Base-by-base conservation (phyloP, 2,329 filamentous ascomycete species). In the Pestalotiopsis sp. region DNA sequence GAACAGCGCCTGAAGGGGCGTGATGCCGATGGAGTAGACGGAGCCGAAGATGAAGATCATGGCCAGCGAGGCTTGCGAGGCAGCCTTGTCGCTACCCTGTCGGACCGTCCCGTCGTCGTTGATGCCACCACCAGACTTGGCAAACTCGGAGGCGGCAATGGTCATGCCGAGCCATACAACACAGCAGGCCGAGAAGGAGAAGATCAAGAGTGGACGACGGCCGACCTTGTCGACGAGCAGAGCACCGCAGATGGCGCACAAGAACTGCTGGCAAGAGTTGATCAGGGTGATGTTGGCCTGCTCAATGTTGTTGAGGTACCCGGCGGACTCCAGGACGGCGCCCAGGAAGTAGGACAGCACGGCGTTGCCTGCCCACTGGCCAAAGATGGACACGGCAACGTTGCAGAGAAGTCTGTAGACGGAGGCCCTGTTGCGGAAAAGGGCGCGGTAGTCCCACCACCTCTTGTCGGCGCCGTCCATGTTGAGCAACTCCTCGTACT, bases 31-130 rank as follows among this genome's bases (percentile, higher is more conserved):
- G 1, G 83, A 85, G 77, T 83, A 89, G 36, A 85, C 80, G 68
- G 85, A 83, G 1, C 84, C 84, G 69, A 87, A 87, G 52, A 89
- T 78, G 77, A 87, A 89, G 65, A 88, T 84, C 73, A 87, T 84
- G 25, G 84, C 85, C 14, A 88, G 76, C 6, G 83, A 80, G 0
- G 84, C 85, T 57, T 83, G 81, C 25, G 82, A 82, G 1, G 83
- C 82, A 5, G 78, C 71, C 9, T 75, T 52, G 75, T 82, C 83
- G 68, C 71, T 77, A 75, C 57, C 70, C 38, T 57, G 57, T 13
- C 76, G 70, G 3, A 73, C 65, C 0, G 74, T 71, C 1, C 69
- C 80, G 31, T 77, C 70, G 0, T 71, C 72, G 66, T 78, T 74
- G 27, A 75, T 67, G 27, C 78, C 78, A 11, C 72, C 71, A 40